Evolutionary conservation across 179 eudicot species (phyloP).

Genomic region (Silene noctiflora): DNA sequence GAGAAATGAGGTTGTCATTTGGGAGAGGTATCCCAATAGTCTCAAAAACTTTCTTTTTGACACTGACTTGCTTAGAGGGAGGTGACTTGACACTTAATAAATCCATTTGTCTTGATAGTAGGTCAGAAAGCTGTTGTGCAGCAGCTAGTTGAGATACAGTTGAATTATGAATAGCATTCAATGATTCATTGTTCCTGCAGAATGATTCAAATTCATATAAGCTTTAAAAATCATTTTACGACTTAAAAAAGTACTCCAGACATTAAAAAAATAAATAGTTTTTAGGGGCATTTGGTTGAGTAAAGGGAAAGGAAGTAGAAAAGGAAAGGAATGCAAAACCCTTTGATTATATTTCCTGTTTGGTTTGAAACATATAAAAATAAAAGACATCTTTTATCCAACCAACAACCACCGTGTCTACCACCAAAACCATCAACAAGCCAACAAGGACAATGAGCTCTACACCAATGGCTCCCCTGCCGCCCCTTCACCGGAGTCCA

Average conservation of each 20-base stretch:
- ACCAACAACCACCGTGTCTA: too few relatives aligned
- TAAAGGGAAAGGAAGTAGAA: too few relatives aligned
- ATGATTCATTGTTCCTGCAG: slow-evolving; percentile 64
- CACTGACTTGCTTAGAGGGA: slow-evolving; percentile 38
- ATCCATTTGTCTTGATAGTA: slow-evolving; percentile 78
- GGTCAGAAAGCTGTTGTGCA: slow-evolving; percentile 85
- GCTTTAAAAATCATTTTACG: not conserved
- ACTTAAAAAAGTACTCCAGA: not conserved
- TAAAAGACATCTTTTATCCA: too few relatives aligned
- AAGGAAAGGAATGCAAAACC: too few relatives aligned
- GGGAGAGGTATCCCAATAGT: slow-evolving; percentile 69
- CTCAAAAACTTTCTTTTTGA: slow-evolving; percentile 75
- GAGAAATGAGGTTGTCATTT: slow-evolving; percentile 47
- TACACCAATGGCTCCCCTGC: too few relatives aligned
- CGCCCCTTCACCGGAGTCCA: too few relatives aligned
- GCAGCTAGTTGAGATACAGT: slow-evolving; percentile 72
- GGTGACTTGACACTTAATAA: slow-evolving; percentile 57
- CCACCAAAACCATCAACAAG: too few relatives aligned
- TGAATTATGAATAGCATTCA: slow-evolving; percentile 71
- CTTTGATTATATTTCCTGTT: too few relatives aligned
- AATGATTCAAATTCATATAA: slow-evolving; percentile 12
- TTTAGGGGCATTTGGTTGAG: too few relatives aligned
- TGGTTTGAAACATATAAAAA: too few relatives aligned
- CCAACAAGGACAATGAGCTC: too few relatives aligned
- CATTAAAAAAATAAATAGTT: not conserved